Percentiles rank a stretch among this genome's conserved stretches.
Conservation (phyloP, 2,329 filamentous ascomycete genomes). For the Didymella arachidicola region DNA sequence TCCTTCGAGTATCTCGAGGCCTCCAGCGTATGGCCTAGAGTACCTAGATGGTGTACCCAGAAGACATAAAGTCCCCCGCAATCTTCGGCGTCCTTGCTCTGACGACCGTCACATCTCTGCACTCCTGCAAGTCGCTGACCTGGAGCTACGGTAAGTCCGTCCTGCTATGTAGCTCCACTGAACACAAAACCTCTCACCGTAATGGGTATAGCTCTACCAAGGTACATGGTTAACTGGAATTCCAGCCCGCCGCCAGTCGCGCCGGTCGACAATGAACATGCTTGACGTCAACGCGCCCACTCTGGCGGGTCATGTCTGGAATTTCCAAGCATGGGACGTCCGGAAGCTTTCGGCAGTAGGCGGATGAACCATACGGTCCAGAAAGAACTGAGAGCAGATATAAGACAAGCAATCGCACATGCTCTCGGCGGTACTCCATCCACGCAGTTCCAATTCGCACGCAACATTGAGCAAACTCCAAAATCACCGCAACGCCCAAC, state of each 20-base stretch:
- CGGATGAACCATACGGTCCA: constrained; percentile 1
- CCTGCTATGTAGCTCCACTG: not conserved
- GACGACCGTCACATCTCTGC: not conserved
- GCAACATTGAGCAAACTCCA: not conserved
- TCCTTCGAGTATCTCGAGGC: not conserved
- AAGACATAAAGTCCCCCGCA: constrained; percentile 6
- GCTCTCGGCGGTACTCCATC: not conserved
- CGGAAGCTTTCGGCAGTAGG: constrained; percentile 11
- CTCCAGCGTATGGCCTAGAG: not conserved
- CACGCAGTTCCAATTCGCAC: not conserved
- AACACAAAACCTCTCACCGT: not conserved
- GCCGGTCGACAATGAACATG: not conserved
- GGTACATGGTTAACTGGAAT: constrained; percentile 7
- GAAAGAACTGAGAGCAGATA: constrained; percentile 1
- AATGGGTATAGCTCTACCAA: constrained; percentile 1
- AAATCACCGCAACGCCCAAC: not conserved
- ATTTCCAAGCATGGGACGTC: not conserved
- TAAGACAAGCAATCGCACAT: constrained; percentile 1
- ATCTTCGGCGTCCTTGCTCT: not conserved
- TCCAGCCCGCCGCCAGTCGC: constrained; percentile 5
- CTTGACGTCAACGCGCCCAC: constrained; percentile 16
- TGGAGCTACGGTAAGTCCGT: constrained; percentile 11
- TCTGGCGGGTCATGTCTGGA: constrained; percentile 6
- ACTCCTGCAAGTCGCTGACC: constrained; percentile 9
- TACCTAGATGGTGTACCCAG: constrained; percentile 15